Base-by-base conservation (phyloP, 2,329 filamentous ascomycete species). In the Hymenoscyphus scutula region DNA sequence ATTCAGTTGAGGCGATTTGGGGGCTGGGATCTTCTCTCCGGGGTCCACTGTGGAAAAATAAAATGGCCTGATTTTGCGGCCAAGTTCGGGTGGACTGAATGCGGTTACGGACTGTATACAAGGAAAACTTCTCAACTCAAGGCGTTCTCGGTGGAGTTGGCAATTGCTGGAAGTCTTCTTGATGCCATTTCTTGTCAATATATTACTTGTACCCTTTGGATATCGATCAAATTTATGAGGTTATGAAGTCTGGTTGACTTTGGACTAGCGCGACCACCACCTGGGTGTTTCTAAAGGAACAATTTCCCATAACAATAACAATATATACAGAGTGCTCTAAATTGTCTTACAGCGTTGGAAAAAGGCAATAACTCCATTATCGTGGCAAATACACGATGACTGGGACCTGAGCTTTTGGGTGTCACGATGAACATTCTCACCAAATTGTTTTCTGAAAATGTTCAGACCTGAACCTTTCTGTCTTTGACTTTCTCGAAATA, bases 1-100 rank as follows among this genome's bases (percentile, higher is more conserved):
- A 37, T 96, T 99, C 72, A 81, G 80, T 84, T 90, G 48, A 73
- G 56, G 51, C 19, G 41, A 48, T 11, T 48, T 25, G 41, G n/a
- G 41, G 8, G 41, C 7, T 45, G 8, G 17, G n/a, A n/a, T 10
- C 19, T n/a, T 8, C 15, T 45, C 15, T 45, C 41, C 3, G 17
- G 17, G n/a, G 19, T 10, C 41, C 19, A 48, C n/a, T 19, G 41
- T 11, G n/a, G 19, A 4, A 48, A 23, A 48, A 19, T 48, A 48
- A 48, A 48, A 48, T 48, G 41, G 41, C 19, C 41, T 11, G 41
- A 48, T 23, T 48, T 25, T 17, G 11, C 41, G 41, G 19, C 10
- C 41, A 48, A 48, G 41, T 3, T 48, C 7, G 41, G n/a, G 19
- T 48, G 41, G 19, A 10, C 41, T 48, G n/a, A 48, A 48, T 48